Percentiles rank a stretch among this genome's conserved stretches.
These are phyloP conservation scores for Hansenula lynferdii DNA, from an alignment of 1,139 yeast genomes.

Conservation along the genomic window DNA sequence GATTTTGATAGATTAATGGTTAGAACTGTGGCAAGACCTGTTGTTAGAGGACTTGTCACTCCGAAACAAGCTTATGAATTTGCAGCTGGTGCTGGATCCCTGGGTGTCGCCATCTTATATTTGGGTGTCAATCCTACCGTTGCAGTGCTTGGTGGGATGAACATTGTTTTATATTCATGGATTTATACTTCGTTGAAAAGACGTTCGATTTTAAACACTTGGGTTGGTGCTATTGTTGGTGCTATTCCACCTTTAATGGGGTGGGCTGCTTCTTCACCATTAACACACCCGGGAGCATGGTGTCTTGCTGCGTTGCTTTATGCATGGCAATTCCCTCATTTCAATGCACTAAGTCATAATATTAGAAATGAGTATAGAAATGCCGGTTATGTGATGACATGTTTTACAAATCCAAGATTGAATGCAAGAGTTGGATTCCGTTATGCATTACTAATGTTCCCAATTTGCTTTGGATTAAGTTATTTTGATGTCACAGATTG, in stretches of 20 bases:
- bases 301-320: conserved; percentile 82
- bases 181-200: conserved; percentile 88
- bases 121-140: conserved; percentile 86
- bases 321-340: conserved; percentile 99
- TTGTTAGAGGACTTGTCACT: conserved; percentile 76
- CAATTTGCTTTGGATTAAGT: conserved; percentile 79
- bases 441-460: conserved; percentile 87
- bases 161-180: conserved; percentile 84
- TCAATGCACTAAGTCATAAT: conserved; percentile 86
- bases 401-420: conserved; percentile 84
- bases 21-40: conserved; percentile 86
- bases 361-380: conserved; percentile 81
- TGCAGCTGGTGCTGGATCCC: conserved; percentile 67
- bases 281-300: conserved; percentile 92
- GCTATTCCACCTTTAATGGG: conserved; percentile 99
- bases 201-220: conserved; percentile 78
- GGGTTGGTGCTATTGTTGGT: conserved; percentile 99
- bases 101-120: conserved; percentile 67
- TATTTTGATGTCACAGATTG: conserved; percentile 82
- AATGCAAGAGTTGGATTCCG: conserved; percentile 93
- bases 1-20: conserved; percentile 85
- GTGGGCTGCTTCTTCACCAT: conserved; percentile 91
- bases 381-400: conserved; percentile 97
- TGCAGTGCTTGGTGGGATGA: conserved; percentile 68
- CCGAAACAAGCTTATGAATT: conserved; percentile 75